A percentile compares a stretch with the other conserved stretches of the same genome.
These are phyloP conservation scores for Magnusiomyces suaveolens DNA, from an alignment of 1,139 yeast species.

Conservation along the genomic window DNA sequence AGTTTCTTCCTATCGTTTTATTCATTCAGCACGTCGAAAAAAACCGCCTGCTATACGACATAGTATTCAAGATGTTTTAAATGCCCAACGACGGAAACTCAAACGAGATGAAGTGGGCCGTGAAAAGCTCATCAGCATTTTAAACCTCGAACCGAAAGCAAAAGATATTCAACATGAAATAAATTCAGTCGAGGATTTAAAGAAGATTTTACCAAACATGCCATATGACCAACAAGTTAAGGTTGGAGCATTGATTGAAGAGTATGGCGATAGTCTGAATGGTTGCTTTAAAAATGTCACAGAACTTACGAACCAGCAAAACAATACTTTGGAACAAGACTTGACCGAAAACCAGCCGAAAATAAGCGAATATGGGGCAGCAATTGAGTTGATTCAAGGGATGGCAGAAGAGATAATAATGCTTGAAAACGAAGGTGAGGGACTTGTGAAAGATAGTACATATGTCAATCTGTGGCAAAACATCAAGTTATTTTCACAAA, in stretches of 20 bases:
- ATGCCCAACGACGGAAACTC: neutral
- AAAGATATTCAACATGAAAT: neutral
- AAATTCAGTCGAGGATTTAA: constrained; percentile 8
- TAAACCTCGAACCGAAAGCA: neutral
- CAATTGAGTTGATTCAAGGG: constrained; percentile 8
- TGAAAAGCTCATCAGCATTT: neutral
- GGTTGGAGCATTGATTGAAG: constrained; percentile 7
- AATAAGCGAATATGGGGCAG: constrained; percentile 7
- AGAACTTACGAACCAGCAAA: constrained; percentile 3
- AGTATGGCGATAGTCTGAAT: constrained; percentile 10
- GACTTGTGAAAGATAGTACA: neutral
- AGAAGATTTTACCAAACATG: constrained; percentile 10
- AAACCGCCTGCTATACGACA: neutral
- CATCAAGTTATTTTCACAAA: constrained; percentile 9
- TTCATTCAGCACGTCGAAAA: neutral
- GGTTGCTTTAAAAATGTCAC: constrained; percentile 6
- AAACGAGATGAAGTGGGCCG: neutral
- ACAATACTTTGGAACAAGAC: neutral
- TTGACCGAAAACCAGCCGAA: neutral
- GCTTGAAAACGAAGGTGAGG: constrained; percentile 4
- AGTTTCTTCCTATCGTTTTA: neutral
- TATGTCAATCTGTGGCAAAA: constrained; percentile 11
- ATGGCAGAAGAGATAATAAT: constrained; percentile 8
- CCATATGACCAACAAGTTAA: constrained; percentile 10
- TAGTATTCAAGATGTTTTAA: neutral